These are phyloP conservation scores for Coemansia sp. DNA, from an alignment of 192 early-diverging fungal species.

Conservation along the genomic window DNA sequence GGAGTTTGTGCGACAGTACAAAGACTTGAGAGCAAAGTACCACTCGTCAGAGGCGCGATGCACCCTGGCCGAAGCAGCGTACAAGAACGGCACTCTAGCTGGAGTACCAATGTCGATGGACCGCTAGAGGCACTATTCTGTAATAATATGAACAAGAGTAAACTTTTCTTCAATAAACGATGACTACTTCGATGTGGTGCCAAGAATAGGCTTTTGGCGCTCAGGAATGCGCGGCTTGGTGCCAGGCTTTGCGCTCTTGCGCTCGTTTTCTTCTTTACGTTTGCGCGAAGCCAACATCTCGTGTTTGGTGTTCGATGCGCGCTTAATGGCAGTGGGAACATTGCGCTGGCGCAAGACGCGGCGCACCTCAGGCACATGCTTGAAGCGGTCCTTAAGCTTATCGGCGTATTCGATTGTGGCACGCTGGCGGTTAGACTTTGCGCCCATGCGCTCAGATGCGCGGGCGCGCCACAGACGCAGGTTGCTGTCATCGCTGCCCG, in stretches of 20 bases:
- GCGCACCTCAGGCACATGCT: slow-evolving; percentile 85
- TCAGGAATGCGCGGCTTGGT: slow-evolving; percentile 64
- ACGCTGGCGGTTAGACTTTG: slow-evolving; percentile 74
- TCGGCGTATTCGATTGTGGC: slow-evolving; percentile 76
- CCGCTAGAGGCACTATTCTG: slow-evolving; percentile 15
- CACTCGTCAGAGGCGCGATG: slow-evolving; percentile 33
- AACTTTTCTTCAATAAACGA: neutral
- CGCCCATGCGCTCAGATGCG: slow-evolving; percentile 83
- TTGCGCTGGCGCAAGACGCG: slow-evolving; percentile 85
- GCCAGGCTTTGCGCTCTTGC: slow-evolving; percentile 76
- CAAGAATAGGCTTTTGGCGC: slow-evolving; percentile 70
- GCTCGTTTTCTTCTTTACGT: slow-evolving; percentile 85
- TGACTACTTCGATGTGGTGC: slow-evolving; percentile 51
- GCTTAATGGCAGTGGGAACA: slow-evolving; percentile 80
- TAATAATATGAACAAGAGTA: slow-evolving; percentile 2
- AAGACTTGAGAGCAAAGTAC: slow-evolving; percentile 21
- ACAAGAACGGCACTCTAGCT: slow-evolving; percentile 34
- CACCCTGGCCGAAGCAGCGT: slow-evolving; percentile 34
- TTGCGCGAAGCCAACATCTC: slow-evolving; percentile 77
- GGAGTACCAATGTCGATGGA: slow-evolving; percentile 49
- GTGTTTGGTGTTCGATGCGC: slow-evolving; percentile 75
- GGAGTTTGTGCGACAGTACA: slow-evolving; percentile 53
- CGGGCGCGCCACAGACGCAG: slow-evolving; percentile 95
- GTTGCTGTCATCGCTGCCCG: slow-evolving; percentile 97
- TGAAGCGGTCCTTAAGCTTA: slow-evolving; percentile 91